phyloP scores from a whole-genome alignment of 441 rosid species.

The Gossypium aridum region DNA sequence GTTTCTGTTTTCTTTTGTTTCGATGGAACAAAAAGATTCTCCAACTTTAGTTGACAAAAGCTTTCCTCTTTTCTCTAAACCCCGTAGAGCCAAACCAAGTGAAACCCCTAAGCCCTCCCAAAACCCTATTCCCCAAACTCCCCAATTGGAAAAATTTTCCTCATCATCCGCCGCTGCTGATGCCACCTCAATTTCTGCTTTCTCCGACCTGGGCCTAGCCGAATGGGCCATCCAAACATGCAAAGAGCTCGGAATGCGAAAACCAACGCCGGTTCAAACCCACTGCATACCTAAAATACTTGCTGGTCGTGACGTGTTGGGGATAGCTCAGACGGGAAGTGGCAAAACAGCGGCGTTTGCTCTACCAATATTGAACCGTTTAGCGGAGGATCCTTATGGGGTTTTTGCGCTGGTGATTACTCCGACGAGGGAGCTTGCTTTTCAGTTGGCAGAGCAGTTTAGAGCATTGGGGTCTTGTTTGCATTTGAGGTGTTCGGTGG shows the following conservation, averaged over 20 bases:
- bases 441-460: constrained; percentile 90
- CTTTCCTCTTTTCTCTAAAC: constrained; percentile 67
- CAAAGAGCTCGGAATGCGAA: constrained; percentile 77
- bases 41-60: constrained; percentile 22
- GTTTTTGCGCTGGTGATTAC: constrained; percentile 75
- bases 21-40: neutral
- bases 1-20: too few species aligned
- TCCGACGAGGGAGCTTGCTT: constrained; percentile 92
- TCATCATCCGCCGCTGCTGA: constrained; percentile 14
- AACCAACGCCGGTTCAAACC: constrained; percentile 75
- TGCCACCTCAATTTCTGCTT: constrained; percentile 18
- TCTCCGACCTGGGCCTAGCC: constrained; percentile 60
- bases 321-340: constrained; percentile 87
- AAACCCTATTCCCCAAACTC: constrained; percentile 15
- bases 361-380: constrained; percentile 66
- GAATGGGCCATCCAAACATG: constrained; percentile 80
- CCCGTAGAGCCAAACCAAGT: constrained; percentile 19
- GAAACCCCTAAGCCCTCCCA: constrained; percentile 13
- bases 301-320: constrained; percentile 68
- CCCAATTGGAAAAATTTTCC: constrained; percentile 37
- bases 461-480: constrained; percentile 74
- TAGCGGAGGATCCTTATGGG: constrained; percentile 80
- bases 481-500: constrained; percentile 70
- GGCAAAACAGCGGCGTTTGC: constrained; percentile 97
- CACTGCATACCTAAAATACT: constrained; percentile 80